Percentiles rank a stretch among this genome's conserved stretches.
Evolutionary conservation across 805 yeast genomes (phyloP).

Genomic region (Teunomyces cretensis): DNA sequence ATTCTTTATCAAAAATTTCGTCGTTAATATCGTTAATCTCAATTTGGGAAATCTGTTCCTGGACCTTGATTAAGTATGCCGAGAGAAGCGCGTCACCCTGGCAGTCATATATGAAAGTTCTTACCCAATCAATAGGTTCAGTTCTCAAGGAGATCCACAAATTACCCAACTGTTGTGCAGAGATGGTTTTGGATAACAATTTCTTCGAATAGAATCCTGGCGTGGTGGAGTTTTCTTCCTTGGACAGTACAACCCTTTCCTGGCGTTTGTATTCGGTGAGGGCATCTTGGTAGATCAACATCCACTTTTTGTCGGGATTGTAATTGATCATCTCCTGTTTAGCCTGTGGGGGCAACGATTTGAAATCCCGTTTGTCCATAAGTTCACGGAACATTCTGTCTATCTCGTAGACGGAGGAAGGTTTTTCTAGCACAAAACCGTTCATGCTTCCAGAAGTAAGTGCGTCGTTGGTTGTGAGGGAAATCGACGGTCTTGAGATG

Average conservation of each 20-base stretch:
- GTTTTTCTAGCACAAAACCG: conserved; percentile 57
- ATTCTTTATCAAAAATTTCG: conserved; percentile 68
- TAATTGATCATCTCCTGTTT: conserved; percentile 74
- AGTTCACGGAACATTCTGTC: conserved; percentile 75
- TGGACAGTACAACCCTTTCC: conserved; percentile 19
- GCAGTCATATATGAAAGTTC: conserved; percentile 61
- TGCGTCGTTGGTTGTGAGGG: conserved; percentile 16
- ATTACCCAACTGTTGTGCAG: conserved; percentile 70
- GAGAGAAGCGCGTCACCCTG: conserved; percentile 84
- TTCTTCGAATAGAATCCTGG: conserved; percentile 78
- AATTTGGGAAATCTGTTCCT: conserved; percentile 40
- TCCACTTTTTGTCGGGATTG: conserved; percentile 82
- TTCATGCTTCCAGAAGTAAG: conserved; percentile 13
- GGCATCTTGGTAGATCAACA: conserved; percentile 83
- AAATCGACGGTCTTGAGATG: conserved; percentile 27
- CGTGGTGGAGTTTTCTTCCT: conserved; percentile 36
- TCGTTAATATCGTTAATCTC: conserved; percentile 40
- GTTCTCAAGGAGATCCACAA: conserved; percentile 91
- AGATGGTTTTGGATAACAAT: conserved; percentile 67
- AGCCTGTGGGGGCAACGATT: conserved; percentile 66
- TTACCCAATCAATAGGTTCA: conserved; percentile 81
- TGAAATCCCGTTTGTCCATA: conserved; percentile 81
- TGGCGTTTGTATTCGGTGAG: conserved; percentile 69
- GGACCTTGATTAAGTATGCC: conserved; percentile 50
- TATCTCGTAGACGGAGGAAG: conserved; percentile 62